These are phyloP conservation scores for Cytospora piceae DNA, from an alignment of 2,329 filamentous ascomycete genomes.

Conservation along the genomic window DNA sequence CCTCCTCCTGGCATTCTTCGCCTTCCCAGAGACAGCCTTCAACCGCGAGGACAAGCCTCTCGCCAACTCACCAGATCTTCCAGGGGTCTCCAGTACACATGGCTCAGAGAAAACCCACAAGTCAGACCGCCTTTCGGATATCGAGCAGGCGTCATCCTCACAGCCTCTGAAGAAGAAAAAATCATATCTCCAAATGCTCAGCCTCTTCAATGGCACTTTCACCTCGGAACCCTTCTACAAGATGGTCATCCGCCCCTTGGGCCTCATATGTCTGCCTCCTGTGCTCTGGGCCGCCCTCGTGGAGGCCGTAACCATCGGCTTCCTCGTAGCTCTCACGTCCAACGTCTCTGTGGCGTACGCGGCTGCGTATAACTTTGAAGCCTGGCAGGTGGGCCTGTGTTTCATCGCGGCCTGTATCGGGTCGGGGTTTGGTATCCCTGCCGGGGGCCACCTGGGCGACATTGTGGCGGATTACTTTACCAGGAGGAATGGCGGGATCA, in stretches of 20 bases:
- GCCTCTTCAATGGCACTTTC: constrained; percentile 45
- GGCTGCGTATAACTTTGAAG: constrained; percentile 47
- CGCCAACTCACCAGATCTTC: constrained; percentile 31
- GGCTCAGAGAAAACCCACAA: constrained; percentile 24
- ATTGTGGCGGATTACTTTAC: constrained; percentile 54
- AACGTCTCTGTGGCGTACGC: constrained; percentile 53
- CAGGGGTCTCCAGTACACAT: constrained; percentile 30
- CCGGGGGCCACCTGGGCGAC: constrained; percentile 54
- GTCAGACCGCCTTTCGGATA: constrained; percentile 28
- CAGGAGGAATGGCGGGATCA: constrained; percentile 55
- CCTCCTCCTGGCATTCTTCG: constrained; percentile 53
- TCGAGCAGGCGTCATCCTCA: constrained; percentile 24
- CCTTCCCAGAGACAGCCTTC: constrained; percentile 60
- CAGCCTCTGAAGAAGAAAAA: constrained; percentile 32
- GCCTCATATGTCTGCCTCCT: constrained; percentile 53
- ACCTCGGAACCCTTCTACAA: constrained; percentile 52
- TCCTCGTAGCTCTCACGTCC: constrained; percentile 58
- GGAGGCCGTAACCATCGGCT: constrained; percentile 58
- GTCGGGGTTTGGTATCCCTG: constrained; percentile 51
- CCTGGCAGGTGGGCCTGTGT: constrained; percentile 54
- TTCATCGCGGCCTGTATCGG: constrained; percentile 55
- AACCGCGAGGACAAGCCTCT: constrained; percentile 36
- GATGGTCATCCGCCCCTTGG: constrained; percentile 54
- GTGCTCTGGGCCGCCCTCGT: constrained; percentile 60
- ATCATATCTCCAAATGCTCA: constrained; percentile 43